These are phyloP conservation scores for Nannizziopsis arthrosporioides DNA, from an alignment of 2,329 filamentous ascomycete species.

Conservation along the genomic window DNA sequence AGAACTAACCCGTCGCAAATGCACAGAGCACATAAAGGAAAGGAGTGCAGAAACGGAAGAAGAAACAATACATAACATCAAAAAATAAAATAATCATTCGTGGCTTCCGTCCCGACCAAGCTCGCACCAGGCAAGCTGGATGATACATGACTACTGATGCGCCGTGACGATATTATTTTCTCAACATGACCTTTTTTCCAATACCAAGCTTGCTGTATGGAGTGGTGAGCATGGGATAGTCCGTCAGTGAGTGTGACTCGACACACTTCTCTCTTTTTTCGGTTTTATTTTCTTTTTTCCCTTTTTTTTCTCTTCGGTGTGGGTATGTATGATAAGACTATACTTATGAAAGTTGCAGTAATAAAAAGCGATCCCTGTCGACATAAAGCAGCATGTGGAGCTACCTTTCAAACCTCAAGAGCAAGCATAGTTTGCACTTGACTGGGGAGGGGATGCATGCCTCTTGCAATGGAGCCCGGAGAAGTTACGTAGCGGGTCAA, in stretches of 20 bases:
- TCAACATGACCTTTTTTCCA: neutral
- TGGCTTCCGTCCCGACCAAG: too few relatives aligned
- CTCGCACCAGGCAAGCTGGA: too few relatives aligned
- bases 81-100: neutral
- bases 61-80: neutral
- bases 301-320: neutral
- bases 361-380: slow-evolving; percentile 7
- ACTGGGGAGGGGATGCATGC: slow-evolving; percentile 7
- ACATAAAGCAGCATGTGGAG: slow-evolving; percentile 5
- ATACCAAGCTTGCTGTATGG: neutral
- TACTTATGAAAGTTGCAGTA: slow-evolving; percentile 4
- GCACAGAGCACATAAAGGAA: neutral
- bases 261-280: neutral
- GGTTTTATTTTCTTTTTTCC: neutral
- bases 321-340: neutral
- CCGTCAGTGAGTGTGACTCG: neutral
- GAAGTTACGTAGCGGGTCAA: slow-evolving; percentile 7
- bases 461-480: slow-evolving; percentile 1
- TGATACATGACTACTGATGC: neutral
- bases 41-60: neutral
- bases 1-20: neutral
- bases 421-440: slow-evolving; percentile 6
- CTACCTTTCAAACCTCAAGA: slow-evolving; percentile 1
- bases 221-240: neutral
- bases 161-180: neutral